These are phyloP conservation scores for Peronospora tabacina DNA, from an alignment of 352 stramenopile species.

Conservation along the genomic window DNA sequence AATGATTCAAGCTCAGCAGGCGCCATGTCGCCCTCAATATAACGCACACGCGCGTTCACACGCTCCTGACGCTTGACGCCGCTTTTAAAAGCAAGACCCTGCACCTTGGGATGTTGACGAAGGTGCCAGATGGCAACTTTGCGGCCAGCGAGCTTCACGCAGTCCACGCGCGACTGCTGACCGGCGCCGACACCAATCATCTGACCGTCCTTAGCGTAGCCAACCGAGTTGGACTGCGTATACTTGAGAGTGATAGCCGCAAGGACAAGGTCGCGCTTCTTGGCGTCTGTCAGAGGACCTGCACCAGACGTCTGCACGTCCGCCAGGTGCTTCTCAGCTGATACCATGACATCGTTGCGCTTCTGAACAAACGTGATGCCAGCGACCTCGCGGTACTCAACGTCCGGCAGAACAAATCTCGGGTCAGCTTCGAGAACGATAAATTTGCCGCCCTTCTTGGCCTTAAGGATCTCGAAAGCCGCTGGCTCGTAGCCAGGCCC, in stretches of 20 bases:
- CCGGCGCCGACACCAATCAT: constrained; percentile 99
- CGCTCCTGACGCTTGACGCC: constrained; percentile 97
- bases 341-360: constrained; percentile 96
- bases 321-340: constrained; percentile 84
- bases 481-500: constrained; percentile 96
- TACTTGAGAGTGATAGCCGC: constrained; percentile 99
- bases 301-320: constrained; percentile 88
- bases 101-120: constrained; percentile 95
- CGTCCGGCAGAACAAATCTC: constrained; percentile 86
- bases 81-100: constrained; percentile 94
- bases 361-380: constrained; percentile 98
- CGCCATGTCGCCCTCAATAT: constrained; percentile 99
- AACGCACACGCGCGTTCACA: constrained; percentile 98
- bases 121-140: constrained; percentile 98
- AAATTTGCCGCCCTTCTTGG: constrained; percentile 99
- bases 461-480: constrained; percentile 95
- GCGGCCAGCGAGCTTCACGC: constrained; percentile 97
- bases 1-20: constrained; percentile 92
- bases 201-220: constrained; percentile 98
- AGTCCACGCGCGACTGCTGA: constrained; percentile 99
- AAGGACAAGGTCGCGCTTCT: constrained; percentile 96
- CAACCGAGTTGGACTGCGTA: constrained; percentile 99
- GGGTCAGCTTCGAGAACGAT: constrained; percentile 96
- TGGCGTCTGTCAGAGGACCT: constrained; percentile 82
- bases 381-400: constrained; percentile 98